Base-by-base conservation (phyloP, 2,329 filamentous ascomycete species). In the Cladophialophora psammophila region DNA sequence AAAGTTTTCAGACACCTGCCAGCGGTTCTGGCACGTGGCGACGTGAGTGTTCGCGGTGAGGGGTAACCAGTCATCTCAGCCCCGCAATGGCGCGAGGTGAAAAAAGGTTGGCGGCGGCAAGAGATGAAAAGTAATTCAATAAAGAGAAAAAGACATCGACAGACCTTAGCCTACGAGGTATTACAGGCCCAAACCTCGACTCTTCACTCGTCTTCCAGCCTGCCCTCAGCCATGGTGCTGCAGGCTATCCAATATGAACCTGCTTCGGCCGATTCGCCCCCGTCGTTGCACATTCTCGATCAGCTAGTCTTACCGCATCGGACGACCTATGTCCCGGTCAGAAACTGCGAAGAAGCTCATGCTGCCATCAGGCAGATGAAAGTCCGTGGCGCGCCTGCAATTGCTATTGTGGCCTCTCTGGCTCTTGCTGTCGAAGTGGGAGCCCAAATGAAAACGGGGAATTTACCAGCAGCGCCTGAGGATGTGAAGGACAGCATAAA, bases 391-490 rank as follows among this genome's bases (percentile, higher is more conserved):
- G 95, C 95, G 5, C 95, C 95, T 0, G 95, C 95, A 54, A 99
- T 99, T 78, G 95, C 95, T 53, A 98, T 99, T 71, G 95, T 99
- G n/a, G 95, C 95, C 26, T 92, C 91, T 20, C 86, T 99, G 38
- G 90, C 92, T 1, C 86, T 97, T 40, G 94, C 93, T 1, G 92
- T 97, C 8, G 94, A 98, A 78, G 80, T 98, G 8, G 83, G 88
- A 59, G 86, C 74, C 66, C 20, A 40, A 18, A 40, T 60, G 5
- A 80, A 79, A 7, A 62, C 73, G 7, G 58, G 71, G 2, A 83
- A 82, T 71, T 72, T 84, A 5, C 80, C 86, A 0, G 69, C 79
- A 38, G 78, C 82, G 3, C 84, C 87, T 0, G 88, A 91, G 56
- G 86, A 91, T 58, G 61, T 67, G 4, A 80, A 80, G 60, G 73